Evolutionary conservation across 2,329 filamentous ascomycete genomes (phyloP).

Genomic region (Botrytis tulipae): DNA sequence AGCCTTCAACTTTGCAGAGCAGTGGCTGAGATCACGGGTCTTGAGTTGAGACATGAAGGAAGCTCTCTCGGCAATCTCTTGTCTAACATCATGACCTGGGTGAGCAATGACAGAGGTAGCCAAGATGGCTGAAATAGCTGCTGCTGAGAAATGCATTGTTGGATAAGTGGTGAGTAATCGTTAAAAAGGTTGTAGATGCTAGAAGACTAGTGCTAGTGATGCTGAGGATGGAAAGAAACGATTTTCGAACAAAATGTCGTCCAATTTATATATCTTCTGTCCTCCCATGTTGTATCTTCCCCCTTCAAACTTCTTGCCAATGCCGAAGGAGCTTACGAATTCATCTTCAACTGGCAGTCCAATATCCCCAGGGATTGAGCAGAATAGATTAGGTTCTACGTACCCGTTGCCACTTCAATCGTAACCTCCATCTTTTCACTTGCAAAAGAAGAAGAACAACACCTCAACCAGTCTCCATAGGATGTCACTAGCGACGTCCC

Average conservation of each 20-base stretch:
- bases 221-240: not conserved
- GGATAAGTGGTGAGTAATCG: not conserved
- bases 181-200: not conserved
- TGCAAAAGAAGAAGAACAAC: not conserved
- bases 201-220: not conserved
- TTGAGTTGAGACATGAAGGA: conserved; percentile 40
- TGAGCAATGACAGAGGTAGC: conserved; percentile 34
- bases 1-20: conserved; percentile 41
- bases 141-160: conserved; percentile 1
- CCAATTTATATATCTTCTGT: not conserved
- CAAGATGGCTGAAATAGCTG: not conserved
- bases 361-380: not conserved
- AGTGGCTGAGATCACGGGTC: conserved; percentile 40
- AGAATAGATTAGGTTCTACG: not conserved
- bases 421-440: not conserved
- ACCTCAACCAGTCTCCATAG: not conserved
- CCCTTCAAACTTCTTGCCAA: not conserved
- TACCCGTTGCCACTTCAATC: not conserved
- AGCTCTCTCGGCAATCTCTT: conserved; percentile 40
- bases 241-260: not conserved
- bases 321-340: not conserved
- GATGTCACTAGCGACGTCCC: not conserved
- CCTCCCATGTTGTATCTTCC: not conserved
- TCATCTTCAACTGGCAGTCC: not conserved
- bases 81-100: conserved; percentile 41